A percentile compares a stretch with the other conserved stretches of the same genome.
These are phyloP conservation scores for Choiromyces venosus DNA, from an alignment of 495 filamentous ascomycete genomes.

Conservation along the genomic window DNA sequence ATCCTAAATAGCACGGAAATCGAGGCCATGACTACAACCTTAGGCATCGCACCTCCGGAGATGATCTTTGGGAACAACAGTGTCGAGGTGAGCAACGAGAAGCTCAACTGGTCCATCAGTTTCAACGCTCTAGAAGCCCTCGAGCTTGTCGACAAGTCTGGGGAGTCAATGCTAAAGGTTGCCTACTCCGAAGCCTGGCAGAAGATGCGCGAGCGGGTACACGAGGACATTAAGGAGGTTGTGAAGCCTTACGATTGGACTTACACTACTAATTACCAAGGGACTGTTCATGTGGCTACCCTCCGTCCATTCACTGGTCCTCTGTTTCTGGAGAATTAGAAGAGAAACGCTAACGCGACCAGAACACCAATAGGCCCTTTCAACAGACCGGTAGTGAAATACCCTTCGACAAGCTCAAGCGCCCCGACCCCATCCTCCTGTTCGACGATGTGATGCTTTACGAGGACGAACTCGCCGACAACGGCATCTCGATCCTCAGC, in stretches of 20 bases:
- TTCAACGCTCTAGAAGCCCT: constrained; percentile 86
- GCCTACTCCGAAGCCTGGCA: constrained; percentile 83
- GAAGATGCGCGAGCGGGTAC: constrained; percentile 63
- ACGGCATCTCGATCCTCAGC: constrained; percentile 80
- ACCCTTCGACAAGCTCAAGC: constrained; percentile 74
- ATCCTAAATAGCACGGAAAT: constrained; percentile 89
- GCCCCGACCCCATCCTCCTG: constrained; percentile 87
- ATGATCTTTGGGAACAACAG: constrained; percentile 99
- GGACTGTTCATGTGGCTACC: constrained; percentile 49
- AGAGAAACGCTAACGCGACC: background rate
- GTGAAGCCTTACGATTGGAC: constrained; percentile 98
- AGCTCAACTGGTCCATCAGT: constrained; percentile 63
- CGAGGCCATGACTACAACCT: constrained; percentile 68
- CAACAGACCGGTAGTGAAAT: constrained; percentile 54
- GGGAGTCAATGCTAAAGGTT: constrained; percentile 79
- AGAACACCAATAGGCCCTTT: background rate
- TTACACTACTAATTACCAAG: constrained; percentile 80
- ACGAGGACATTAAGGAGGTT: constrained; percentile 85
- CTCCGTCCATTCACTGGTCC: background rate
- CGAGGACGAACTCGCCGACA: constrained; percentile 96
- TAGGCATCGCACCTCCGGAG: constrained; percentile 84
- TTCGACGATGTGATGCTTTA: constrained; percentile 93
- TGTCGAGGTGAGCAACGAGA: constrained; percentile 63
- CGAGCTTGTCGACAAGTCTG: constrained; percentile 89
- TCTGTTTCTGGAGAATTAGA: constrained; percentile 20